These are phyloP conservation scores for Pleurotus djamor DNA, from an alignment of 768 basidiomycete species.

Conservation along the genomic window DNA sequence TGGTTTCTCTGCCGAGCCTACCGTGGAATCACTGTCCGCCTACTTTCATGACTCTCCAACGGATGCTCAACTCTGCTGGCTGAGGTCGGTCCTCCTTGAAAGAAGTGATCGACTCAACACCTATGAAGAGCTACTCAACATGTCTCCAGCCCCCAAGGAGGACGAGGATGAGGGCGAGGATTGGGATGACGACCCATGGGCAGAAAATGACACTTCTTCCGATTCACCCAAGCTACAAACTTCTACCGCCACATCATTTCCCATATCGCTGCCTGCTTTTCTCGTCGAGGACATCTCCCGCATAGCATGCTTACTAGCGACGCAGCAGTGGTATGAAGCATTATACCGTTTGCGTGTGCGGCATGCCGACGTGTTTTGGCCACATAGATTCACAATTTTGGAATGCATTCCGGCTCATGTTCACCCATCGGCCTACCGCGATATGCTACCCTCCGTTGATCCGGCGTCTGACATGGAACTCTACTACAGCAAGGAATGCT, in stretches of 20 bases:
- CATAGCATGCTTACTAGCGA: conserved; percentile 65
- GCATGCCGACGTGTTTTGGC: conserved; percentile 61
- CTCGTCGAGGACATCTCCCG: conserved; percentile 55
- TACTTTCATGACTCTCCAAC: conserved; percentile 57
- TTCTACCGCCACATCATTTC: conserved; percentile 28
- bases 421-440: conserved; percentile 58
- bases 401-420: conserved; percentile 74
- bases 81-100: conserved; percentile 68
- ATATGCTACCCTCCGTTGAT: conserved; percentile 66
- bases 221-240: conserved; percentile 21
- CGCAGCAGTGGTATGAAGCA: conserved; percentile 54
- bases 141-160: conserved; percentile 24
- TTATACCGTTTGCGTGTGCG: conserved; percentile 56
- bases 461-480: conserved; percentile 41
- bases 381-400: conserved; percentile 67
- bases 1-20: not conserved
- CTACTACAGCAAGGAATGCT: conserved; percentile 24
- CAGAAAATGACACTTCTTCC: conserved; percentile 32
- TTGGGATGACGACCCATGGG: conserved; percentile 83
- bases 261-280: conserved; percentile 62
- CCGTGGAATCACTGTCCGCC: conserved; percentile 29
- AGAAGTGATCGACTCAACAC: conserved; percentile 72
- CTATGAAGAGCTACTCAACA: conserved; percentile 60
- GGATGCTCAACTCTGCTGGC: conserved; percentile 62
- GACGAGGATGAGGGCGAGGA: conserved; percentile 52